phyloP scores from a whole-genome alignment of 1,139 yeast genomes.

The Debaryomyces subglobosus region DNA sequence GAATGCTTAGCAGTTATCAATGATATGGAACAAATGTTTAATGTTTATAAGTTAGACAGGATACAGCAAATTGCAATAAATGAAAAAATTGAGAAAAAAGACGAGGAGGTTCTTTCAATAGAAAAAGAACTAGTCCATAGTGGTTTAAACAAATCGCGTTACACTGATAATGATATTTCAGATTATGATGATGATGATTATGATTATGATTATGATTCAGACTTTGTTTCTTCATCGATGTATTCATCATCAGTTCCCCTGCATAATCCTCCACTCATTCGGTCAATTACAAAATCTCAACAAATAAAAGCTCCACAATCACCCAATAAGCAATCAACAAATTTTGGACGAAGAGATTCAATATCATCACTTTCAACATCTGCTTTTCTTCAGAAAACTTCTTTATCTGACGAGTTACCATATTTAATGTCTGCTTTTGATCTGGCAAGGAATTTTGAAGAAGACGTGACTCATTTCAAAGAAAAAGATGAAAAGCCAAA shows the following conservation, averaged over 20 bases:
- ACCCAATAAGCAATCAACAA: neutral
- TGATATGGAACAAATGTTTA: slow-evolving; percentile 67
- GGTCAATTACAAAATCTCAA: slow-evolving; percentile 41
- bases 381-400: slow-evolving; percentile 42
- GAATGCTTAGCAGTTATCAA: slow-evolving; percentile 63
- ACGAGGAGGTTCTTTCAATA: slow-evolving; percentile 11
- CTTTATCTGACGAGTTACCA: slow-evolving; percentile 58
- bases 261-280: slow-evolving; percentile 41
- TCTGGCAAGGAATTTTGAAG: slow-evolving; percentile 53
- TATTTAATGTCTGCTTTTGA: slow-evolving; percentile 60
- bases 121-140: slow-evolving; percentile 7
- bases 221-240: slow-evolving; percentile 30
- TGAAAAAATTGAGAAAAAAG: slow-evolving; percentile 11
- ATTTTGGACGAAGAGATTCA: slow-evolving; percentile 27
- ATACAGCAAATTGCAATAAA: slow-evolving; percentile 22
- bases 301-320: slow-evolving; percentile 10
- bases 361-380: slow-evolving; percentile 33
- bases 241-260: slow-evolving; percentile 29
- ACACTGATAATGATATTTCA: slow-evolving; percentile 9
- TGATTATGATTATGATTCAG: slow-evolving; percentile 29
- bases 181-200: slow-evolving; percentile 11
- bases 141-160: neutral
- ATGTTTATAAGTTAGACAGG: slow-evolving; percentile 45
- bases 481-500: slow-evolving; percentile 22
- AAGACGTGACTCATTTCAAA: slow-evolving; percentile 46